A percentile compares a stretch with the other conserved stretches of the same genome.
These are phyloP conservation scores for Starmera pachycereana DNA, from an alignment of 805 yeast species.

Conservation along the genomic window DNA sequence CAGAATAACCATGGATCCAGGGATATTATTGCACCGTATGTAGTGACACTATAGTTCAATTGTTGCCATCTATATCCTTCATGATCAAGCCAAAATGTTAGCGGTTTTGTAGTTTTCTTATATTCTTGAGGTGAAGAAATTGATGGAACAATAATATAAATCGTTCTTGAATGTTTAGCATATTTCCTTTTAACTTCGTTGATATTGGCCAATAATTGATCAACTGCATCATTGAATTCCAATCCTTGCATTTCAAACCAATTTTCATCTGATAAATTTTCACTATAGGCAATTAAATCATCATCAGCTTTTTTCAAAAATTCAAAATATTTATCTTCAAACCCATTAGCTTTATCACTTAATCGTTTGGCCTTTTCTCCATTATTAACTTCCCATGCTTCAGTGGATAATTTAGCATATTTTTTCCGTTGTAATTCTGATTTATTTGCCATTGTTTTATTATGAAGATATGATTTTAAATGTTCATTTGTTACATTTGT, in stretches of 20 bases:
- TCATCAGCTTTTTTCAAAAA: conserved; percentile 18
- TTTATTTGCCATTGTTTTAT: conserved; percentile 11
- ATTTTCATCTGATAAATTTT: conserved; percentile 8
- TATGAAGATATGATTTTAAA: conserved; percentile 8
- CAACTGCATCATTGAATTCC: conserved; percentile 17
- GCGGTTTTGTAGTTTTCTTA: conserved; percentile 19
- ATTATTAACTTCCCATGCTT: conserved; percentile 16
- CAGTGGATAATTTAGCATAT: conserved; percentile 17
- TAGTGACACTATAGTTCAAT: conserved; percentile 19
- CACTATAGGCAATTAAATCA: conserved; percentile 14
- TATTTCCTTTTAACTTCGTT: conserved; percentile 7
- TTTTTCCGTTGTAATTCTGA: conserved; percentile 15
- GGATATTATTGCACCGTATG: conserved; percentile 28
- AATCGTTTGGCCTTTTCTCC: conserved; percentile 16
- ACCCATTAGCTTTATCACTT: conserved; percentile 17
- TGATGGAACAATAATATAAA: conserved; percentile 17
- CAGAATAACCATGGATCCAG: conserved; percentile 27
- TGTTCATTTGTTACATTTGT: neutral
- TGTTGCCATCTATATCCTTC: conserved; percentile 28
- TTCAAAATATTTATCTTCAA: conserved; percentile 11
- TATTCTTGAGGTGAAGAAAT: conserved; percentile 4
- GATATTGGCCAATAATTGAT: conserved; percentile 8
- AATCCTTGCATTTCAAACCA: conserved; percentile 21
- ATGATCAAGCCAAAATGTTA: conserved; percentile 22
- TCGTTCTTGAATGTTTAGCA: conserved; percentile 5